Base-by-base conservation (phyloP, 805 yeast species). In the Kazachstania psychrophila region DNA sequence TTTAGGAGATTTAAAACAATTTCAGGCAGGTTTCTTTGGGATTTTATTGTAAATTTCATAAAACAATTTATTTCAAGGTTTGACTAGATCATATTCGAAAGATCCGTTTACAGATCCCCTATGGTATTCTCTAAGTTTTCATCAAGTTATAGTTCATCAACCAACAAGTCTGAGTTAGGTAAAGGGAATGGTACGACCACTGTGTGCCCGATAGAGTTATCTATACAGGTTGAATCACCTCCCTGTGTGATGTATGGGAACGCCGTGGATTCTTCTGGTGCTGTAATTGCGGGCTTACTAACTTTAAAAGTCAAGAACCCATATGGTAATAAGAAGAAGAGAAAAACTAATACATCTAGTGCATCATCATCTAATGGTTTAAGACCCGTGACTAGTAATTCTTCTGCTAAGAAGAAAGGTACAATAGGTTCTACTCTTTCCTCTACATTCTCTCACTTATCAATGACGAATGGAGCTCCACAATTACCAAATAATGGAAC, bases 191-290 rank as follows among this genome's bases (percentile, higher is more conserved):
- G n/a, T 13, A 13, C 15, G 13, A 14, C 25, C 6, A 15, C 27
- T 7, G 9, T 7, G 10, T 38, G 57, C 25, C 71, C 72, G 1
- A 57, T 72, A 23, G 65, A 70, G 23, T 58, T 84, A 10, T 54
- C 76, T 1, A 69, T 88, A 23, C 68, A 69, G 26, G 65, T 92
- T 16, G 99, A 92, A 54, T 79, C 94, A 2, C 97, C 97, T 1
- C 98, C 99, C 0, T 69, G 88, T 26, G 74, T 85, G 31, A 62
- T 92, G 38, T 89, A 83, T 52, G 98, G 98, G 0, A 60, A 70
- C 1, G 81, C 88, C 3, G 58, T 61, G 7, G 92, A 84, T 41
- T 77, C 92, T 2, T 70, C 94, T 0, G 98, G 99, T 1, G 81
- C 95, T 5, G 68, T 89, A 17, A 63, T 92, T 23, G 75, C 87